Conservation (phyloP, 176 grass and related monocot species). For the Triticum dicoccoides region DNA sequence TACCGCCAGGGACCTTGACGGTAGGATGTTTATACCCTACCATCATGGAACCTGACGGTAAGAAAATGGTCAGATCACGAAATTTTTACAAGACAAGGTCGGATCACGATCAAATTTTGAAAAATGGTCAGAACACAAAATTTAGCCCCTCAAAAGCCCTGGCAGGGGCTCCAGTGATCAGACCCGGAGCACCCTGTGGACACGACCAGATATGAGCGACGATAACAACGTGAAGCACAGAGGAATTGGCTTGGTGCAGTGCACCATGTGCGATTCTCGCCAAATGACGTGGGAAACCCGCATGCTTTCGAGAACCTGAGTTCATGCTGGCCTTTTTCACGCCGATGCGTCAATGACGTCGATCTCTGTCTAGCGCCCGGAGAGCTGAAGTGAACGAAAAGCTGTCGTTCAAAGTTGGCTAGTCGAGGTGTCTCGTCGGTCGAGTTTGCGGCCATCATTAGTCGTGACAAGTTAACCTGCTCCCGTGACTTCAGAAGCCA, state of each 20-base stretch:
- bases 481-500: neutral
- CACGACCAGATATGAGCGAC: slow-evolving; percentile 5
- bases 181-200: neutral
- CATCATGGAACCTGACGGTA: no score
- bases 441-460: neutral
- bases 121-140: no score
- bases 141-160: neutral
- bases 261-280: neutral
- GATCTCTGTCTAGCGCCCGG: neutral
- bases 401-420: neutral
- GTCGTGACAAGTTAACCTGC: neutral
- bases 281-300: neutral
- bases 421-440: neutral
- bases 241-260: neutral
- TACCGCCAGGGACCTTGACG: no score
- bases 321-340: neutral
- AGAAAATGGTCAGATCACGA: no score
- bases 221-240: slow-evolving; percentile 19
- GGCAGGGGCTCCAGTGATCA: neutral
- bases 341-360: neutral
- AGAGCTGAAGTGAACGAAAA: neutral
- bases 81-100: no score
- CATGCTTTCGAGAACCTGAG: neutral
- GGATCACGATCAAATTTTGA: no score
- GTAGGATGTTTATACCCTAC: no score